A percentile compares a stretch with the other conserved stretches of the same genome.
Evolutionary conservation across 306 rosid genomes (phyloP).

Genomic region (Chamaecrista fasciculata): DNA sequence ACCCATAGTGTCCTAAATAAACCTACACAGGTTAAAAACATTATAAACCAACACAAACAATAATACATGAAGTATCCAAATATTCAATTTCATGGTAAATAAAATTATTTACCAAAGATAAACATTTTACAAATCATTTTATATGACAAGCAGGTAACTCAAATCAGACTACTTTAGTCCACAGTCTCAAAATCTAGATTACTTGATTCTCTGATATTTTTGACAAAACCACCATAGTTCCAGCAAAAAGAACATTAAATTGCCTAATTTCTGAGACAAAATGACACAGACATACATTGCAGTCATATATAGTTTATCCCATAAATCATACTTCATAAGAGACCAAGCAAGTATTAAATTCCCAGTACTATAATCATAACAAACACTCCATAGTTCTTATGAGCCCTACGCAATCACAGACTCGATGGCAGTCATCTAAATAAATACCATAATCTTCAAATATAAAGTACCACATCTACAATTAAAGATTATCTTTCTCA

Average conservation of each 20-base stretch:
- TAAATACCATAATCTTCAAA: not conserved
- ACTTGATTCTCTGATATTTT: not conserved
- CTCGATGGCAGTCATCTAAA: not conserved
- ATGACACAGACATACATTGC: not conserved
- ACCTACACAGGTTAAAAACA: not conserved
- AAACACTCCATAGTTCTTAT: too few relatives aligned
- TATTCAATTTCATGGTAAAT: not conserved
- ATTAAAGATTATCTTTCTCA: not conserved
- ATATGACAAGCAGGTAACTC: not conserved
- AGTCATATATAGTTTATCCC: not conserved
- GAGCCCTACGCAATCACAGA: not conserved
- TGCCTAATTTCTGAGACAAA: too few relatives aligned
- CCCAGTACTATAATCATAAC: too few relatives aligned
- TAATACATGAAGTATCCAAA: not conserved
- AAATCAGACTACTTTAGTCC: not conserved
- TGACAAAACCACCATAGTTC: not conserved
- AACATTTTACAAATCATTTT: not conserved
- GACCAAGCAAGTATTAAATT: too few relatives aligned
- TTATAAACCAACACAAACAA: not conserved
- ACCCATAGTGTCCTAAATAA: slow-evolving; percentile 33
- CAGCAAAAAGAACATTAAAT: not conserved
- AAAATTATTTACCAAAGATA: not conserved
- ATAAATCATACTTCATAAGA: not conserved
- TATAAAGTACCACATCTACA: not conserved
- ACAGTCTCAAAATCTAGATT: not conserved